phyloP scores from a whole-genome alignment of 306 rosid genomes.

The Cicer chorassanicum region DNA sequence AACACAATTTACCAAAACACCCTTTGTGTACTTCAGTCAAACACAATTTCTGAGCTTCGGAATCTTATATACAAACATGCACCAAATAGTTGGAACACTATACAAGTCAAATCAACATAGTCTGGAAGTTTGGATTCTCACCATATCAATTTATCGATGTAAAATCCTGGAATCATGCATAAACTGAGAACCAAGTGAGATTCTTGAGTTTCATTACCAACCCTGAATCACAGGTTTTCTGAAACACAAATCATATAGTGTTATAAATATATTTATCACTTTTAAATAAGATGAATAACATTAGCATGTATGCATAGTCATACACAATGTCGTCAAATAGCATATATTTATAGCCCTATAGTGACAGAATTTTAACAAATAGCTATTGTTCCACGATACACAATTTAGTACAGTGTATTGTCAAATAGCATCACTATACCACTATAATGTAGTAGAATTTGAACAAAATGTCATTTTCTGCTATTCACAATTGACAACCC shows the following conservation, averaged over 20 bases:
- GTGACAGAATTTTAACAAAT: not conserved
- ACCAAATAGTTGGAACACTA: not conserved
- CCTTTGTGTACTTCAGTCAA: not conserved
- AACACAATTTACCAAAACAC: not conserved
- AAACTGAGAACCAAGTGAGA: conserved; percentile 3
- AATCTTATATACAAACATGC: not conserved
- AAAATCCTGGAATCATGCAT: conserved; percentile 29
- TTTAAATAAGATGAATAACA: conserved; percentile 1
- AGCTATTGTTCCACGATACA: not conserved
- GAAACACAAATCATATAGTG: conserved; percentile 8
- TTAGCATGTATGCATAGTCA: conserved; percentile 9
- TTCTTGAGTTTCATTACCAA: conserved; percentile 25
- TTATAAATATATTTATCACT: not conserved
- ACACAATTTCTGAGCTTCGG: not conserved
- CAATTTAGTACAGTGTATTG: not conserved
- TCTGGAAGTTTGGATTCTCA: conserved; percentile 25
- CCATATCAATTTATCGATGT: not conserved
- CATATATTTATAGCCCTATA: not conserved
- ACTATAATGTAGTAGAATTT: not conserved
- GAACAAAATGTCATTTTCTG: not conserved
- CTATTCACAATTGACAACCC: not conserved
- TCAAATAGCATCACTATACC: not conserved
- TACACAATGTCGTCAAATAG: not conserved
- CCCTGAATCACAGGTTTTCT: not conserved
- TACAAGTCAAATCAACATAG: conserved; percentile 29